Evolutionary conservation across 257 asterid genomes (phyloP).

Genomic region (Marsdenia floribunda): DNA sequence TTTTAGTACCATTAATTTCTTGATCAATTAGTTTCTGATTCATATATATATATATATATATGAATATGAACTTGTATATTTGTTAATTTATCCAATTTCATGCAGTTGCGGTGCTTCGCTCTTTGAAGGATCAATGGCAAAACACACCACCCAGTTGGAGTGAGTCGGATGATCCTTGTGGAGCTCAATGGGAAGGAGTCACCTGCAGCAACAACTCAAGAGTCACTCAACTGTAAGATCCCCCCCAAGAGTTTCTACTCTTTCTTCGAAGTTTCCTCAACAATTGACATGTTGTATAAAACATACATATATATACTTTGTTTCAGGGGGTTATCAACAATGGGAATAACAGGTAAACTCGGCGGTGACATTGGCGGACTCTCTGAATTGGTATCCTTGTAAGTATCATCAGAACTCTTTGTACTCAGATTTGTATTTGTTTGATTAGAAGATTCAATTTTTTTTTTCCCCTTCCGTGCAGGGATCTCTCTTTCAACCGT

Average conservation of each 20-base stretch:
- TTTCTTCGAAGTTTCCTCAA: too few relatives aligned
- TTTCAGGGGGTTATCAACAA: slow-evolving; percentile 78
- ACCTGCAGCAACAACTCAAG: slow-evolving; percentile 63
- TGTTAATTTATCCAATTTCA: background rate
- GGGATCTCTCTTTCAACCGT: slow-evolving; percentile 87
- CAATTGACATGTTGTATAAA: too few relatives aligned
- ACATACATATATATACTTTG: background rate
- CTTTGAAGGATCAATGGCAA: slow-evolving; percentile 74
- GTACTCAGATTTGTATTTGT: background rate
- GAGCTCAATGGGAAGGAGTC: slow-evolving; percentile 69
- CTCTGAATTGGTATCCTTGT: slow-evolving; percentile 68
- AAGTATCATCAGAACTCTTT: slow-evolving; percentile 24
- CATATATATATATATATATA: too few relatives aligned
- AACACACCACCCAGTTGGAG: slow-evolving; percentile 78
- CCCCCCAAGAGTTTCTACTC: too few relatives aligned
- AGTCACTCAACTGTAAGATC: slow-evolving; percentile 62
- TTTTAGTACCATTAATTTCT: too few relatives aligned
- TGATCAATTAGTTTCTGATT: too few relatives aligned
- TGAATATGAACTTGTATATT: too few relatives aligned
- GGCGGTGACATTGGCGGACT: slow-evolving; percentile 86
- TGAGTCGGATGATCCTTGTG: slow-evolving; percentile 73
- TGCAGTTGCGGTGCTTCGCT: slow-evolving; percentile 78
- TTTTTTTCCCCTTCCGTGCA: slow-evolving; percentile 21
- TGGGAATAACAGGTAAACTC: slow-evolving; percentile 72
- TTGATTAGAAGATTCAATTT: background rate